These are phyloP conservation scores for Silene uniflora DNA, from an alignment of 148 eudicot species.

Conservation along the genomic window DNA sequence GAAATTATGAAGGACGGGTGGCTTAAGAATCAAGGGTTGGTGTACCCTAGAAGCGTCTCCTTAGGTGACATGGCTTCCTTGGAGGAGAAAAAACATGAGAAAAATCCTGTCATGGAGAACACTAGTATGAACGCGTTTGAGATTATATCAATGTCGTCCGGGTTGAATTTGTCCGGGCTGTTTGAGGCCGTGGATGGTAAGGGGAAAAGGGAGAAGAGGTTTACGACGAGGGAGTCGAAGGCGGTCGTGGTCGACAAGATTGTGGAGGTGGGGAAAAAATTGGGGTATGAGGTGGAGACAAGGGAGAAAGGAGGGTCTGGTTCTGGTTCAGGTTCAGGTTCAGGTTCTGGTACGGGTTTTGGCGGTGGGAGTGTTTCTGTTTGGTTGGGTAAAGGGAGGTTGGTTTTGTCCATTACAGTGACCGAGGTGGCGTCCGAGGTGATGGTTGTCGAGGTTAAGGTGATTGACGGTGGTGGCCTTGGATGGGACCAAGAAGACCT, in stretches of 20 bases:
- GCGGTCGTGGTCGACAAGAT: conserved; percentile 51
- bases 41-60: conserved; percentile 25
- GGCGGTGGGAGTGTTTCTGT: conserved; percentile 24
- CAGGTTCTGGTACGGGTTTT: background rate
- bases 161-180: conserved; percentile 60
- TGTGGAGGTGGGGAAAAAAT: conserved; percentile 37
- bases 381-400: conserved; percentile 52
- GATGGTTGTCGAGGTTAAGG: conserved; percentile 55
- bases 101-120: background rate
- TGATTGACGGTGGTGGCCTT: conserved; percentile 38
- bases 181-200: conserved; percentile 32
- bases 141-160: conserved; percentile 70
- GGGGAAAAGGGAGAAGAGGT: conserved; percentile 44
- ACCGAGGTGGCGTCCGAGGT: conserved; percentile 49
- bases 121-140: conserved; percentile 68
- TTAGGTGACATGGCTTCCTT: conserved; percentile 28
- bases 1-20: conserved; percentile 40
- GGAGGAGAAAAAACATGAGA: conserved; percentile 34
- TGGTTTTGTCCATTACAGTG: conserved; percentile 37
- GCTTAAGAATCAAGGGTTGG: conserved; percentile 42
- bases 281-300: conserved; percentile 56
- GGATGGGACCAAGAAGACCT: conserved; percentile 38
- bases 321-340: background rate
- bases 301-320: conserved; percentile 33
- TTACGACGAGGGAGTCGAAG: conserved; percentile 37